Evolutionary conservation across 164 flowering plant genomes (phyloP).

Genomic region (Nymphaea thermarum): DNA sequence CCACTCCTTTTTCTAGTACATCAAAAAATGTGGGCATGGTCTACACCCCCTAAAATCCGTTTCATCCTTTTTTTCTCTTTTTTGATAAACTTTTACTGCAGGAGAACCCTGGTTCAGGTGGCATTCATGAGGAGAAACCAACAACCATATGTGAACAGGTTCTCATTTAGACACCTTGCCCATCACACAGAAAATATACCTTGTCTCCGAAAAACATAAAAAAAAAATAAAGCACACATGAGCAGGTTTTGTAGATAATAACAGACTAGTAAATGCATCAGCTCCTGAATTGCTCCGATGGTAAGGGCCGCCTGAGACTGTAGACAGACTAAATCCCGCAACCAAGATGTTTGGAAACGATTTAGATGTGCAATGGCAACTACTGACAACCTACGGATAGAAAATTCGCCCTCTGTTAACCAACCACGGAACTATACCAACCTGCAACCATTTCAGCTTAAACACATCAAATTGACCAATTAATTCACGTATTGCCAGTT

Average conservation of each 20-base stretch:
- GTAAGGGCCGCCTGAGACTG: not conserved
- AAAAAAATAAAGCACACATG: not conserved
- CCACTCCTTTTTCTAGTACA: too few species aligned
- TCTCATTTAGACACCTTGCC: not conserved
- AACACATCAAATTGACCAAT: not conserved
- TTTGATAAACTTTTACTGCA: too few species aligned
- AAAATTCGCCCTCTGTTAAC: conserved; percentile 37
- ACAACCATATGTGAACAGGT: too few species aligned
- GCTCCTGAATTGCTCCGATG: not conserved
- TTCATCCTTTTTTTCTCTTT: too few species aligned
- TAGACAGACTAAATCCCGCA: not conserved
- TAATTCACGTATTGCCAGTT: conserved; percentile 19
- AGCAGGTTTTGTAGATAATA: too few species aligned
- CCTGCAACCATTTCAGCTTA: conserved; percentile 26
- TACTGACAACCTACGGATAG: conserved; percentile 21
- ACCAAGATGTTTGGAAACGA: not conserved
- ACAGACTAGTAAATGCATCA: too few species aligned
- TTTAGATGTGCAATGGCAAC: not conserved
- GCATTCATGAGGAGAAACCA: too few species aligned
- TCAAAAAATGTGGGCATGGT: too few species aligned
- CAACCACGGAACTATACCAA: conserved; percentile 66
- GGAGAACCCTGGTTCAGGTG: too few species aligned
- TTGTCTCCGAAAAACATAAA: not conserved
- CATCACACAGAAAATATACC: not conserved
- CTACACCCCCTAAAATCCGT: too few species aligned